These are phyloP conservation scores for Pseudogymnoascus sp. DNA, from an alignment of 2,329 filamentous ascomycete genomes.

Conservation along the genomic window DNA sequence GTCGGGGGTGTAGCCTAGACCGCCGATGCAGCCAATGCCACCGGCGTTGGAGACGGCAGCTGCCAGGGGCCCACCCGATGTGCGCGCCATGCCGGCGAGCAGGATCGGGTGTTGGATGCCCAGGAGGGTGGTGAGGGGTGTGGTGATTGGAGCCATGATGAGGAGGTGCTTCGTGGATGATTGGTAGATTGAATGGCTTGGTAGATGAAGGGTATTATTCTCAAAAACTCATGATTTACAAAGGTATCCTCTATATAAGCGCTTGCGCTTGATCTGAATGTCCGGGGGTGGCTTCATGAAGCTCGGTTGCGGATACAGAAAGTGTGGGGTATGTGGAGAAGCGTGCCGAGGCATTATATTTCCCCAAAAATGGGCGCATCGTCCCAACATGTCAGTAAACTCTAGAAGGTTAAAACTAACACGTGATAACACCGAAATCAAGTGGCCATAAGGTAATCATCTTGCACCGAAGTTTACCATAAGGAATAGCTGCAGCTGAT, in stretches of 20 bases:
- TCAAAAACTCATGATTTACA: not conserved
- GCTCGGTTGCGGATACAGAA: slow-evolving; percentile 9
- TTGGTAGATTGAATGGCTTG: not conserved
- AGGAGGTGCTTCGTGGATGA: not conserved
- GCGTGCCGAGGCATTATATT: not conserved
- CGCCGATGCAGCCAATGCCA: slow-evolving; percentile 65
- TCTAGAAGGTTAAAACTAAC: not conserved
- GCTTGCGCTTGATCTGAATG: not conserved
- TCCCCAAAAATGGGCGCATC: slow-evolving; percentile 20
- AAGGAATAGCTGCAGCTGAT: not conserved
- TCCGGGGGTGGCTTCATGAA: slow-evolving; percentile 6
- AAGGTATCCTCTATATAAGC: not conserved
- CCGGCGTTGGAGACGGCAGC: slow-evolving; percentile 76
- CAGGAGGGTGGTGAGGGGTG: slow-evolving; percentile 69
- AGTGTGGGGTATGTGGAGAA: slow-evolving; percentile 9
- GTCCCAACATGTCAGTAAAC: not conserved
- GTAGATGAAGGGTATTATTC: slow-evolving; percentile 1
- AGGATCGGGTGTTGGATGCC: slow-evolving; percentile 82
- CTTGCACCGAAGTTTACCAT: not conserved
- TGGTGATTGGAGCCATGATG: slow-evolving; percentile 47
- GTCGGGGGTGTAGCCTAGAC: slow-evolving; percentile 61
- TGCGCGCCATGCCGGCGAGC: slow-evolving; percentile 88
- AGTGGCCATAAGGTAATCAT: not conserved
- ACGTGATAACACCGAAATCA: not conserved
- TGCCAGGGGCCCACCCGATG: slow-evolving; percentile 67